A percentile compares a stretch with the other conserved stretches of the same genome.
These are phyloP conservation scores for Lactarius deliciosus DNA, from an alignment of 768 basidiomycete genomes.

Conservation along the genomic window DNA sequence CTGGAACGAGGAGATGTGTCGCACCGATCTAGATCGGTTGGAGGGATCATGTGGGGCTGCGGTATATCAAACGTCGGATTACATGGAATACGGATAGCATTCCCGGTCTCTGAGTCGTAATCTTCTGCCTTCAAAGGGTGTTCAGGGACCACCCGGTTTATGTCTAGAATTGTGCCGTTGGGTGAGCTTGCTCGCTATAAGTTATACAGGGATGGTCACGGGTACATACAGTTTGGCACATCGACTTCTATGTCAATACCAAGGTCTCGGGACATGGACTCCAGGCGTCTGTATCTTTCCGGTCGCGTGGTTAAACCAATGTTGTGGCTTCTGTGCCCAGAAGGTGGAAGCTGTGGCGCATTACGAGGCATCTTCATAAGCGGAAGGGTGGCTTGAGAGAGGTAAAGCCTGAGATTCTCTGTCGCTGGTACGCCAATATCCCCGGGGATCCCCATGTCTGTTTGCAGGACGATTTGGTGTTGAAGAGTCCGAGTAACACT, in stretches of 20 bases:
- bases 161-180: conserved; percentile 5
- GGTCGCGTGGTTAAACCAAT: conserved; percentile 23
- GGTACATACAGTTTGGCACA: conserved; percentile 15
- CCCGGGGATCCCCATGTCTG: conserved; percentile 19
- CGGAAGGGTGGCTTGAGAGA: conserved; percentile 26
- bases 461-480: background rate
- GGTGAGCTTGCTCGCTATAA: background rate
- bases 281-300: conserved; percentile 22
- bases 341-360: conserved; percentile 24
- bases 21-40: conserved; percentile 21
- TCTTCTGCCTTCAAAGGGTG: conserved; percentile 14
- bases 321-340: conserved; percentile 27
- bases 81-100: conserved; percentile 18
- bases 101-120: conserved; percentile 14
- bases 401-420: conserved; percentile 26
- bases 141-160: conserved; percentile 8
- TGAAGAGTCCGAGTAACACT: conserved; percentile 2
- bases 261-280: conserved; percentile 15
- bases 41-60: conserved; percentile 18
- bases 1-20: background rate
- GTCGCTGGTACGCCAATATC: conserved; percentile 26
- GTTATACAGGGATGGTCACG: background rate
- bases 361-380: conserved; percentile 22
- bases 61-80: conserved; percentile 26
- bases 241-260: conserved; percentile 3